Conservation (phyloP, 2,329 filamentous ascomycete genomes). For the Xylariaceae sp. region DNA sequence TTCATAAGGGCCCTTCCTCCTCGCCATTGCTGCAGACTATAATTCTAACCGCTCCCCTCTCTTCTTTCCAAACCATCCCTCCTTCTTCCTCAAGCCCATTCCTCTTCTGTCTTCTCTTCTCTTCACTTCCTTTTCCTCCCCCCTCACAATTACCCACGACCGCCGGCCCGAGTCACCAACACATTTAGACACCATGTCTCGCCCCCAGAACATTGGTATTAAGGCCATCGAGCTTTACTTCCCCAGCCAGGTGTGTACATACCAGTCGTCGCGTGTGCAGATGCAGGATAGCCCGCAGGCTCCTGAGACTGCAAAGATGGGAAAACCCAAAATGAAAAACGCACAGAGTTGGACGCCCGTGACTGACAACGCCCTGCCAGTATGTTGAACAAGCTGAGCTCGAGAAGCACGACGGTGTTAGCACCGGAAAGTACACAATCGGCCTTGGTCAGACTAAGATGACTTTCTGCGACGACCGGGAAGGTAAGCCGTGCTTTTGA, state of each 20-base stretch:
- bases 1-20: slow-evolving; percentile 22
- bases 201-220: slow-evolving; percentile 84
- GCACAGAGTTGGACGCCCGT: slow-evolving; percentile 6
- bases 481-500: slow-evolving; percentile 52
- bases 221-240: slow-evolving; percentile 91
- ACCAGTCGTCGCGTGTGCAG: slow-evolving; percentile 5
- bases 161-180: slow-evolving; percentile 8
- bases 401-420: slow-evolving; percentile 81
- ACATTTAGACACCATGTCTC: slow-evolving; percentile 50
- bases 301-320: too few relatives aligned
- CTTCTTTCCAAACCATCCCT: neutral
- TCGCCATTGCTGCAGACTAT: slow-evolving; percentile 15
- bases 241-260: slow-evolving; percentile 66
- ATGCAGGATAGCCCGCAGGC: slow-evolving; percentile 1
- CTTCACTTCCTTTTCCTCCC: slow-evolving; percentile 1
- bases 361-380: slow-evolving; percentile 40
- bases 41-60: slow-evolving; percentile 1
- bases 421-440: slow-evolving; percentile 82
- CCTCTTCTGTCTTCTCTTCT: slow-evolving; percentile 13
- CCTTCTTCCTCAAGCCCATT: slow-evolving; percentile 1
- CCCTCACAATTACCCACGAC: slow-evolving; percentile 2
- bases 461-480: slow-evolving; percentile 86
- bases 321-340: neutral
- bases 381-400: slow-evolving; percentile 80
- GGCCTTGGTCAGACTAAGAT: slow-evolving; percentile 87